These are phyloP conservation scores for Boletus speciosus DNA, from an alignment of 768 basidiomycete species.

Conservation along the genomic window DNA sequence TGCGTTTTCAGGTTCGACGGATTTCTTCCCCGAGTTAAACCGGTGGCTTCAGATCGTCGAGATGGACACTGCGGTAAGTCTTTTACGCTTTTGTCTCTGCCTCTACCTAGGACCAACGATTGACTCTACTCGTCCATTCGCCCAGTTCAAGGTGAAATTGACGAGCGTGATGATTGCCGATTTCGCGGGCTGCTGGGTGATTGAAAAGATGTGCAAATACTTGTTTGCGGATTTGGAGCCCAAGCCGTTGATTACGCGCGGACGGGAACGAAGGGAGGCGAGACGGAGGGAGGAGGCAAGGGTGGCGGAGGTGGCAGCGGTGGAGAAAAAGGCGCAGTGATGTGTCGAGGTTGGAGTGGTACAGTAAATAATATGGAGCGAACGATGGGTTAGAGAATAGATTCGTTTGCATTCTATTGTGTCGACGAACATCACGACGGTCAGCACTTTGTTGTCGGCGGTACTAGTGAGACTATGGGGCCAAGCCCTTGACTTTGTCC, in stretches of 20 bases:
- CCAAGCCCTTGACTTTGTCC: too few relatives aligned
- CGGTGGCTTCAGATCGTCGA: slow-evolving; percentile 96
- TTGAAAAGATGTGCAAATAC: slow-evolving; percentile 80
- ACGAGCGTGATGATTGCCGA: slow-evolving; percentile 83
- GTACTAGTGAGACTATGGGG: too few relatives aligned
- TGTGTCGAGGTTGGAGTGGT: neutral
- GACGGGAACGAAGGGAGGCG: slow-evolving; percentile 73
- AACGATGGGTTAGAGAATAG: neutral
- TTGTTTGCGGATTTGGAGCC: slow-evolving; percentile 89
- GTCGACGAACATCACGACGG: too few relatives aligned
- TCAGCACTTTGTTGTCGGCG: too few relatives aligned
- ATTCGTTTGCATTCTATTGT: too few relatives aligned
- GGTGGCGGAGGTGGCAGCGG: slow-evolving; percentile 15
- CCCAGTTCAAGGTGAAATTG: slow-evolving; percentile 78
- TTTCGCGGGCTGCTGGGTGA: slow-evolving; percentile 81
- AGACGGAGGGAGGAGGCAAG: slow-evolving; percentile 45
- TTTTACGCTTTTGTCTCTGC: neutral
- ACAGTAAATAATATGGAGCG: too few relatives aligned
- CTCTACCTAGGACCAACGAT: neutral
- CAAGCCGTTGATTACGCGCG: slow-evolving; percentile 77
- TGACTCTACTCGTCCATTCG: neutral
- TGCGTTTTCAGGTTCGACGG: slow-evolving; percentile 90
- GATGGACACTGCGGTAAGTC: slow-evolving; percentile 72
- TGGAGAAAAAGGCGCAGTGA: slow-evolving; percentile 39
- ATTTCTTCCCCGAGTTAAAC: slow-evolving; percentile 93